These are phyloP conservation scores for Planoprotostelium fungivorum DNA, from an alignment of 78 protist species.

Conservation along the genomic window DNA sequence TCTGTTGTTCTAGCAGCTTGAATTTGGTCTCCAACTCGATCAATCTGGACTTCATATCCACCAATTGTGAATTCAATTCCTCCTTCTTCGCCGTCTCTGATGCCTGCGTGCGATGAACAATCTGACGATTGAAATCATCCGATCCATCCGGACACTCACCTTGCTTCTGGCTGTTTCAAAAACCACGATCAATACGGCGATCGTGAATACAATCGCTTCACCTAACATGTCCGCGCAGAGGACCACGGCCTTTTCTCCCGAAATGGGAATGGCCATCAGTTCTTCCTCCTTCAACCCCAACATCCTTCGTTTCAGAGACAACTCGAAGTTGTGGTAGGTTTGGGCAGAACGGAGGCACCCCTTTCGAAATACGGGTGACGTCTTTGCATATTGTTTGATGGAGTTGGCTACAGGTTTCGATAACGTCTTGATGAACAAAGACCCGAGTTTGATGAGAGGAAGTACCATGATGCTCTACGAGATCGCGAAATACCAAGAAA, in stretches of 20 bases:
- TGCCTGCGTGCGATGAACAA: neutral
- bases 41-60: neutral
- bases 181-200: neutral
- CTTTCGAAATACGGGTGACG: neutral
- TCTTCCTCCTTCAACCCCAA: neutral
- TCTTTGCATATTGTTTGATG: neutral
- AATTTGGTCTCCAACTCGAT: too few relatives aligned
- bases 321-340: neutral
- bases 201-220: neutral
- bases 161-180: neutral
- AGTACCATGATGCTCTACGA: too few relatives aligned
- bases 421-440: neutral
- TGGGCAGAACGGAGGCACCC: neutral
- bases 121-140: neutral
- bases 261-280: neutral
- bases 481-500: too few relatives aligned
- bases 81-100: neutral
- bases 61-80: neutral
- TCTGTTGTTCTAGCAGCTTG: too few relatives aligned
- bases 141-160: neutral
- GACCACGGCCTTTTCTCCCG: neutral
- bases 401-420: neutral
- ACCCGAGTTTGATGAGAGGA: neutral
- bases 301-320: neutral
- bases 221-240: neutral